phyloP scores from a whole-genome alignment of 805 yeast genomes.

The Ogataea saltuana region DNA sequence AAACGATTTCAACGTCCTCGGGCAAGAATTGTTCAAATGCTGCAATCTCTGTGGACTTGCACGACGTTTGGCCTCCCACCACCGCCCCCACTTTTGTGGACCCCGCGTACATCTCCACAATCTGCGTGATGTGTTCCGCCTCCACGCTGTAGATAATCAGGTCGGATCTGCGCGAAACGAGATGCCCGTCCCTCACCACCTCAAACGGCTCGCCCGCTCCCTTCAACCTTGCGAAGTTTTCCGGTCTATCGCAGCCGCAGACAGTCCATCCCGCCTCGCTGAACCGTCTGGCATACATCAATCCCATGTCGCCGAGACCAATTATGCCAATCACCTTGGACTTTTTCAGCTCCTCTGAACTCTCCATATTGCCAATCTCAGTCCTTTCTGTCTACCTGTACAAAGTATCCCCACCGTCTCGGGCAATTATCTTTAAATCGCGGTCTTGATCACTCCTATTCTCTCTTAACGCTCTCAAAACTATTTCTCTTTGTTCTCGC shows the following conservation, averaged over 20 bases:
- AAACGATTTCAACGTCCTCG: constrained; percentile 74
- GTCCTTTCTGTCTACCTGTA: no score
- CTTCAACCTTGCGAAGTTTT: constrained; percentile 48
- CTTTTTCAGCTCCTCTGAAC: constrained; percentile 21
- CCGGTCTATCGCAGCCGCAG: constrained; percentile 84
- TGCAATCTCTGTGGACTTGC: constrained; percentile 84
- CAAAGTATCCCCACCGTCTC: no score
- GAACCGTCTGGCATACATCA: constrained; percentile 76
- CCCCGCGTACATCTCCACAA: constrained; percentile 79
- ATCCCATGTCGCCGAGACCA: constrained; percentile 97
- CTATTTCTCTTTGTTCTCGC: neutral
- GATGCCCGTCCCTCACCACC: constrained; percentile 76
- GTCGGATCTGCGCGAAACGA: constrained; percentile 78
- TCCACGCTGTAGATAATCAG: constrained; percentile 90
- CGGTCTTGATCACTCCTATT: no score
- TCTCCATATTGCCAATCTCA: no score
- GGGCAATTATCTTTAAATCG: no score
- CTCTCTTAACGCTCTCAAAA: no score
- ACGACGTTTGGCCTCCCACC: constrained; percentile 98
- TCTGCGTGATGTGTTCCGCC: constrained; percentile 76
- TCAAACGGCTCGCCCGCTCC: constrained; percentile 45
- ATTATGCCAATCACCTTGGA: constrained; percentile 79
- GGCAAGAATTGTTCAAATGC: constrained; percentile 84
- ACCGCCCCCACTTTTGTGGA: constrained; percentile 84
- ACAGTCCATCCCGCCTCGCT: constrained; percentile 86